These are phyloP conservation scores for Termitomyces sp. DNA, from an alignment of 768 basidiomycete species.

Conservation along the genomic window DNA sequence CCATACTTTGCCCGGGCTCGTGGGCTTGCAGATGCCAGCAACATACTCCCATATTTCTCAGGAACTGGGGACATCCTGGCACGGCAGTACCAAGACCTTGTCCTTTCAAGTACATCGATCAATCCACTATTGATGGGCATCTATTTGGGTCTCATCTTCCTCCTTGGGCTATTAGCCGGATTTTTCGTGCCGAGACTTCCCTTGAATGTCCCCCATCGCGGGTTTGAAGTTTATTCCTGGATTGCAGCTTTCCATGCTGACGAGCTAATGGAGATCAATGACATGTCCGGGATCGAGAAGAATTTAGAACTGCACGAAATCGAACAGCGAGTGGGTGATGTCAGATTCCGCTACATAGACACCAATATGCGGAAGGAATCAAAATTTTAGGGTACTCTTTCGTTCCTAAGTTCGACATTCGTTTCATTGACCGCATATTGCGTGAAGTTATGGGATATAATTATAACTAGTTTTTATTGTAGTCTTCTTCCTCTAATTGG, in stretches of 20 bases:
- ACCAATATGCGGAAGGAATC: not conserved
- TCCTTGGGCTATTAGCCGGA: slow-evolving; percentile 30
- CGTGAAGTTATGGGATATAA: not conserved
- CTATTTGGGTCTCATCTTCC: slow-evolving; percentile 21
- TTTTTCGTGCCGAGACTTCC: slow-evolving; percentile 28
- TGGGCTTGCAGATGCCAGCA: slow-evolving; percentile 35
- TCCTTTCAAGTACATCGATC: slow-evolving; percentile 26
- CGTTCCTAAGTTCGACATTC: not conserved
- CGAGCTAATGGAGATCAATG: slow-evolving; percentile 23
- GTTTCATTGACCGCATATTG: not conserved
- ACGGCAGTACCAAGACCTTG: slow-evolving; percentile 30
- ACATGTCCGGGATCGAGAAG: slow-evolving; percentile 18
- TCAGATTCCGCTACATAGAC: slow-evolving; percentile 24
- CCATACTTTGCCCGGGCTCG: slow-evolving; percentile 29
- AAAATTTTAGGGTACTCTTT: not conserved
- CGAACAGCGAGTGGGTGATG: slow-evolving; percentile 22
- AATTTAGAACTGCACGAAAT: slow-evolving; percentile 30
- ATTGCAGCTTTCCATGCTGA: slow-evolving; percentile 28
- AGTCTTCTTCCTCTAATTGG: not conserved
- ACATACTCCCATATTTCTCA: slow-evolving; percentile 39
- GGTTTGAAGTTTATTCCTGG: slow-evolving; percentile 29
- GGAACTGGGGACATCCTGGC: slow-evolving; percentile 35
- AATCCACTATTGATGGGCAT: slow-evolving; percentile 21
- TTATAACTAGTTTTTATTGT: not conserved
- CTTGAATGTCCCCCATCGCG: slow-evolving; percentile 25